Evolutionary conservation across 2,329 filamentous ascomycete genomes (phyloP), one percentile per base, ranked within the genome.

Genomic region (Aureobasidium subglaciale): DNA sequence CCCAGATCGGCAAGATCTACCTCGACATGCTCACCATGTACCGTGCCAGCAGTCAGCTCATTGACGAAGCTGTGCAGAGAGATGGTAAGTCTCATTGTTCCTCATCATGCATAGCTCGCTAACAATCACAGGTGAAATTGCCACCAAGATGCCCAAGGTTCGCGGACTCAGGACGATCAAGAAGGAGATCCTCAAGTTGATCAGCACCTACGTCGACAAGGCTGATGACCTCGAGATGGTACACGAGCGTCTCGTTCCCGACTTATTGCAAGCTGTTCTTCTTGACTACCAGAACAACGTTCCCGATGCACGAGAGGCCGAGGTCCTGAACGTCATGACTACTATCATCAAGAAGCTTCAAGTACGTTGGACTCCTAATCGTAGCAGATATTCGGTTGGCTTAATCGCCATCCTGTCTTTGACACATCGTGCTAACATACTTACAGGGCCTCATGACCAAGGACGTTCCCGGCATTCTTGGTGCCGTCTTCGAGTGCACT

Each of bases 1-100:
- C 93, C 11, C 93, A 99, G 70, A 96, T 99, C 64, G 93, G 92
- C 37, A 87, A 90, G 56, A 97, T 99, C 63, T 99, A 97, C 71
- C 85, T 95, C 63, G 93, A 99, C 69, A 97, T 99, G 92, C 78
- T 99, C 56, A 92, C 93, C 66, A 99, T 99, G 95, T 99, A 97
- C 72, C 87, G 90, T 50, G 93, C 92, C 37, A 93, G 92, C n/a
- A 97, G 92, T 69, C 84, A 89, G 67, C 82, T 99, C 62, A 99
- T 99, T 60, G 96, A 95, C 9, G 89, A 96, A 69, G 87, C 90
- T 59, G 90, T 99, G 37, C 85, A 86, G 60, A 82, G 84, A 59
- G 90, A 96, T 66, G 92, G 89, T 87, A 73, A 72, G 73, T 64
- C 27, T 10, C 15, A 24, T 10, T 4, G 11, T n/a, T 11, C 4